These are phyloP conservation scores for Penicillium subrubescens DNA, from an alignment of 495 filamentous ascomycete species.

Conservation along the genomic window DNA sequence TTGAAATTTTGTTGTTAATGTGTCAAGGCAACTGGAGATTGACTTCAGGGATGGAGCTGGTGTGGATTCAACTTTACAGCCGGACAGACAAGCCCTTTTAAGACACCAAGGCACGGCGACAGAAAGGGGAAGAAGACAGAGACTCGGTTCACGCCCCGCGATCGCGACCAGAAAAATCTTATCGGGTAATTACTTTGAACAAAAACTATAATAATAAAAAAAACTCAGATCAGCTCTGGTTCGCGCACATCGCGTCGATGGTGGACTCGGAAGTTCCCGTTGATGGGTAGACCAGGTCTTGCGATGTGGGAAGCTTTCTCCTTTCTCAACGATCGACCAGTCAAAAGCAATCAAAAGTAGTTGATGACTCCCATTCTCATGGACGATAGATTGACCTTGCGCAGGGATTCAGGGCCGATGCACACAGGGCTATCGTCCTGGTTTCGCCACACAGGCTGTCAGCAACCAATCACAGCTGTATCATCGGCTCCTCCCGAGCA, in stretches of 20 bases:
- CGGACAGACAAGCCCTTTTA: constrained; percentile 11
- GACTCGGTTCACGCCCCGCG: constrained; percentile 1
- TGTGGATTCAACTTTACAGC: not conserved
- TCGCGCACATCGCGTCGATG: not conserved
- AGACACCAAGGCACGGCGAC: constrained; percentile 4
- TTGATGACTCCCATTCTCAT: constrained; percentile 7
- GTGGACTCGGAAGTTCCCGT: constrained; percentile 19
- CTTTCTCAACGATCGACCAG: constrained; percentile 8
- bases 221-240: constrained; percentile 8
- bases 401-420: constrained; percentile 7
- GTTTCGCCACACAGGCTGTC: not conserved
- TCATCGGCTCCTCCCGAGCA: constrained; percentile 3
- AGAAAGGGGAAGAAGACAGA: not conserved
- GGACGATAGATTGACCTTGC: constrained; percentile 9
- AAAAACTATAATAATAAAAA: not conserved
- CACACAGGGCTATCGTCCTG: constrained; percentile 1
- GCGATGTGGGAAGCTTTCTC: constrained; percentile 2
- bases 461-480: constrained; percentile 10
- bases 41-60: not conserved
- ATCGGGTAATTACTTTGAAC: constrained; percentile 1
- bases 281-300: not conserved
- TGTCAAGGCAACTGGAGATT: not conserved
- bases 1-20: not conserved
- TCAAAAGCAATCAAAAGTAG: constrained; percentile 4
- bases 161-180: constrained; percentile 10